Evolutionary conservation across 1,284 basidiomycete genomes (phyloP).

Genomic region (Exobasidium rhododendri): DNA sequence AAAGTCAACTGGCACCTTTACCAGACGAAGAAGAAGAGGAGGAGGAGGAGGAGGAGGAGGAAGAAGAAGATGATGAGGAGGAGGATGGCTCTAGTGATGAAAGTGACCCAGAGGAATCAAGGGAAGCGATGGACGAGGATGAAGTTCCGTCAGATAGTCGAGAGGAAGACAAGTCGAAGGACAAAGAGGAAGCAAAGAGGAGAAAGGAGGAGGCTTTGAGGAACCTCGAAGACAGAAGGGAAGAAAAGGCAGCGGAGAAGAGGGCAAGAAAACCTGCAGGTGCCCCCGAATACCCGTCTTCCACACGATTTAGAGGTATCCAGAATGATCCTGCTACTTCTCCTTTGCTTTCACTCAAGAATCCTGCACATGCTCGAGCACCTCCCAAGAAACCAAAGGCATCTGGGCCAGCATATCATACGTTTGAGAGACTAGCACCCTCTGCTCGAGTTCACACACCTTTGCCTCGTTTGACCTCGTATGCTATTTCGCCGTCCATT

Average conservation of each 20-base stretch:
- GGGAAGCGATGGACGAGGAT: constrained; percentile 18
- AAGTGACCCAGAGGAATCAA: constrained; percentile 24
- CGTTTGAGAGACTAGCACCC: constrained; percentile 51
- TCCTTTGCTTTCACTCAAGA: neutral
- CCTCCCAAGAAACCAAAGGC: constrained; percentile 22
- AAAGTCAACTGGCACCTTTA: constrained; percentile 80
- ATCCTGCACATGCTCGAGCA: constrained; percentile 16
- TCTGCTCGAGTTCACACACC: constrained; percentile 35
- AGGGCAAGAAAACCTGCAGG: constrained; percentile 7
- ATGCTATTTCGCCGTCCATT: constrained; percentile 73
- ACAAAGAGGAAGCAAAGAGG: constrained; percentile 5
- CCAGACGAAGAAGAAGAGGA: constrained; percentile 57
- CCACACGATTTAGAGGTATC: neutral
- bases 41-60: constrained; percentile 41
- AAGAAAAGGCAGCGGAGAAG: neutral
- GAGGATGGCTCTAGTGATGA: constrained; percentile 50
- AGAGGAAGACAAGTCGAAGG: neutral
- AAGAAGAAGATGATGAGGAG: constrained; percentile 46
- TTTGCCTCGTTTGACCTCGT: constrained; percentile 59
- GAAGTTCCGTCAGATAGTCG: neutral
- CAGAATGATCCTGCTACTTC: neutral
- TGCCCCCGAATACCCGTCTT: neutral
- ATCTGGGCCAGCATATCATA: constrained; percentile 46
- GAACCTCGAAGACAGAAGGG: constrained; percentile 3
- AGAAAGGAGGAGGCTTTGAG: constrained; percentile 5